These are phyloP conservation scores for Zea mays DNA, from an alignment of 176 grass and related monocot genomes.

Conservation along the genomic window Zm-B73-REFERENCE-NAM-5.0 NC_050099.1:157075501-157076000, in stretches of 20 bases:
- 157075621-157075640: slow-evolving; percentile 52
- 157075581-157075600: slow-evolving; percentile 70
- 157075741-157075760: slow-evolving; percentile 41
- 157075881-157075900: slow-evolving; percentile 72
- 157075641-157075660: slow-evolving; percentile 43
- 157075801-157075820: slow-evolving; percentile 79
- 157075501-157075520: neutral
- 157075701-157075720: slow-evolving; percentile 75
- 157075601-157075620: slow-evolving; percentile 64
- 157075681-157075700: slow-evolving; percentile 57
- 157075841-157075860: slow-evolving; percentile 64
- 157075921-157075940: slow-evolving; percentile 50
- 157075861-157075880: slow-evolving; percentile 83
- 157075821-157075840: slow-evolving; percentile 76
- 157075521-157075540: slow-evolving; percentile 33
- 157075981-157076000: slow-evolving; percentile 64
- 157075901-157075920: slow-evolving; percentile 75
- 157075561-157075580: slow-evolving; percentile 61
- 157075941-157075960: slow-evolving; percentile 71
- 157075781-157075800: slow-evolving; percentile 25
- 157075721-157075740: slow-evolving; percentile 52
- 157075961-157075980: slow-evolving; percentile 58
- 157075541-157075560: slow-evolving; percentile 60
- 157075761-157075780: slow-evolving; percentile 41
- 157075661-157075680: slow-evolving; percentile 52